Base-by-base conservation (phyloP, 768 basidiomycete species). In the Lyophyllum semitale region DNA sequence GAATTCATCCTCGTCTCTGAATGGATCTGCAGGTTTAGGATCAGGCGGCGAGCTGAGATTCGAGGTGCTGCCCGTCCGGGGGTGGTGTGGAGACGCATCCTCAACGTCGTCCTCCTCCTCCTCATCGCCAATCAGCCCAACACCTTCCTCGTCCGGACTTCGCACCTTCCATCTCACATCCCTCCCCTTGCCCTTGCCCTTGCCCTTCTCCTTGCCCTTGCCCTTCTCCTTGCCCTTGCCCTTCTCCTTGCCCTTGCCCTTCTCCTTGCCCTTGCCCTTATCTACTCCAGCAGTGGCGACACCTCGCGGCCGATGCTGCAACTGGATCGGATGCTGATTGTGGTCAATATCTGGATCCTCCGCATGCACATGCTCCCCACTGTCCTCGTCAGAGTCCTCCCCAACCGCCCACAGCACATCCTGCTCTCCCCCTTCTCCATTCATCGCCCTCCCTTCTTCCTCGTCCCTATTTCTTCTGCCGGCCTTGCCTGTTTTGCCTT, bases 321-420 rank as follows among this genome's bases (percentile, higher is more conserved):
- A 69, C 50, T 59, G 68, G 26, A 70, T 58, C 13, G 69, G 75
- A 59, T 80, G 72, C 55, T 77, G 76, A 55, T 77, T 70, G 48
- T 78, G 77, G 46, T 78, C 74, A 20, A 72, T 66, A 56, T 80
- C 75, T 17, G 74, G 75, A 37, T 77, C 78, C 25, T 75, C 73
- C 37, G 46, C 60, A 22, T 73, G 27, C n/a, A 22, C 47, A 15
- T 35, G 49, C 29, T 50, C 57, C 25, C 30, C 76, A 9, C 80
- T 82, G 20, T 90, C 88, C 4, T 84, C 84, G 47, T 89, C 89
- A 53, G 86, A 88, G 22, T 75, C 82, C 25, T 89, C 84, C 1
- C 91, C 89, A 2, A 93, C 77, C 43, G 86, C 79, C 91, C 91
- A 93, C 37, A 87, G 62, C 17, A 75, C 78, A 7, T 80, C 74